phyloP scores from a whole-genome alignment of 768 basidiomycete species.

The Suillus occidentalis region DNA sequence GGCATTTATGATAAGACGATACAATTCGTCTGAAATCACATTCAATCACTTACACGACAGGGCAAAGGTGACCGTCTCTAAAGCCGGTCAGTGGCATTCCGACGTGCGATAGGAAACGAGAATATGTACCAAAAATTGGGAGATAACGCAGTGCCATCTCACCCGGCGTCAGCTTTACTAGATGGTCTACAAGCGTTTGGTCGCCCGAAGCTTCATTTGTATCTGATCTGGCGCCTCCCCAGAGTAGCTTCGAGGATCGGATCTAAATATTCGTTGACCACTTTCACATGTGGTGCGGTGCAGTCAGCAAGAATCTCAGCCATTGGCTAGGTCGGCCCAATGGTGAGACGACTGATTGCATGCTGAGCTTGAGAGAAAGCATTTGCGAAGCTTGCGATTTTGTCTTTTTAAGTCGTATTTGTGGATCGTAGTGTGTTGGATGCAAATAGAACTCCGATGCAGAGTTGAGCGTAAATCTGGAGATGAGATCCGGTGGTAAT shows the following conservation, averaged over 20 bases:
- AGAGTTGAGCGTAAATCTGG: conserved; percentile 51
- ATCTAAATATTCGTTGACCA: conserved; percentile 41
- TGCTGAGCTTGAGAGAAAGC: conserved; percentile 37
- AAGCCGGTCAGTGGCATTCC: background rate
- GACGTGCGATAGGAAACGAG: background rate
- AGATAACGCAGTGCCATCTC: too few relatives aligned
- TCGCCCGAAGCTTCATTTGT: too few relatives aligned
- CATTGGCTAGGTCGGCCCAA: conserved; percentile 41
- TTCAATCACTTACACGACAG: conserved; percentile 26
- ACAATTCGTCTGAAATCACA: background rate
- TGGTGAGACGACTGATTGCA: conserved; percentile 23
- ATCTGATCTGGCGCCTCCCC: too few relatives aligned
- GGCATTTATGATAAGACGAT: too few relatives aligned
- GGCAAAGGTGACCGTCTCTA: conserved; percentile 35
- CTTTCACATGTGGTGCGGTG: conserved; percentile 34
- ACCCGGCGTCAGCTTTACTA: too few relatives aligned
- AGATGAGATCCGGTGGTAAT: conserved; percentile 38
- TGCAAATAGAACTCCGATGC: conserved; percentile 53
- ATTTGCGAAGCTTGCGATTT: conserved; percentile 31
- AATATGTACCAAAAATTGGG: too few relatives aligned
- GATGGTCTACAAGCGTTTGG: too few relatives aligned
- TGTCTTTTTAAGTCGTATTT: too few relatives aligned
- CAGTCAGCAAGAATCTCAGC: conserved; percentile 36
- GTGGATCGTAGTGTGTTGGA: too few relatives aligned
- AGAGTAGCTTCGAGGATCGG: conserved; percentile 39